phyloP scores from a whole-genome alignment of 371 early-diverging fungal genomes.

The Lichtheimia ramosa region DNA sequence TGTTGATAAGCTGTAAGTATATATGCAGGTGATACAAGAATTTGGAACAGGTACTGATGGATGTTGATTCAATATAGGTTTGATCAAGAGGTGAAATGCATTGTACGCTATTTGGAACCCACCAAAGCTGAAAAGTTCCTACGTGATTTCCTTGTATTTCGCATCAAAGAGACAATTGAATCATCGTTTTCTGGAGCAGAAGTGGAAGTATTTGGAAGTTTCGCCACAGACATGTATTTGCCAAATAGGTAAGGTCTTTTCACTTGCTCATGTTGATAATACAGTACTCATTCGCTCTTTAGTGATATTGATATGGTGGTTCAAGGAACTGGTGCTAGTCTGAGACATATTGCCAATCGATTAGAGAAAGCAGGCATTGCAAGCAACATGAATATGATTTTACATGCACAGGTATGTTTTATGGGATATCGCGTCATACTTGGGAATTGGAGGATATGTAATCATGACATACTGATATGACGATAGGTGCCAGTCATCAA shows the following conservation, averaged over 20 bases:
- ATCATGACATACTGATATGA: not conserved
- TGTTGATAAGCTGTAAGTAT: not conserved
- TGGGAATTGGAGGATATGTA: not conserved
- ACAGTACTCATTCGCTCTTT: not conserved
- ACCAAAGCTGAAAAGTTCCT: conserved; percentile 75
- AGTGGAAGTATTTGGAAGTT: conserved; percentile 84
- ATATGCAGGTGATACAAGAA: not conserved
- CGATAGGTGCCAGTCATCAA: conserved; percentile 92
- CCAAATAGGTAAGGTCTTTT: conserved; percentile 60
- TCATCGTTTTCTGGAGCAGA: conserved; percentile 34
- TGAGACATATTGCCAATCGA: conserved; percentile 13
- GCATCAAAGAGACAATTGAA: conserved; percentile 55
- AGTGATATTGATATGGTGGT: conserved; percentile 86
- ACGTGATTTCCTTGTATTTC: conserved; percentile 67
- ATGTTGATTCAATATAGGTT: conserved; percentile 19
- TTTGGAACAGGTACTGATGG: not conserved
- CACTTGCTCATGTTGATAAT: not conserved
- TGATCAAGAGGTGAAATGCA: conserved; percentile 21
- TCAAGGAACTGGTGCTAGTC: conserved; percentile 14
- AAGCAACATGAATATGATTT: conserved; percentile 43
- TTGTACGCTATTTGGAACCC: conserved; percentile 71
- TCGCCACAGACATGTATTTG: conserved; percentile 80
- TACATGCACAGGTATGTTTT: conserved; percentile 44
- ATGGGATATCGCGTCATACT: too few relatives aligned
- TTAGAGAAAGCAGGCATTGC: conserved; percentile 23